Base-by-base conservation (phyloP, 73 alveolate species). In the Stentor roeselii region DNA sequence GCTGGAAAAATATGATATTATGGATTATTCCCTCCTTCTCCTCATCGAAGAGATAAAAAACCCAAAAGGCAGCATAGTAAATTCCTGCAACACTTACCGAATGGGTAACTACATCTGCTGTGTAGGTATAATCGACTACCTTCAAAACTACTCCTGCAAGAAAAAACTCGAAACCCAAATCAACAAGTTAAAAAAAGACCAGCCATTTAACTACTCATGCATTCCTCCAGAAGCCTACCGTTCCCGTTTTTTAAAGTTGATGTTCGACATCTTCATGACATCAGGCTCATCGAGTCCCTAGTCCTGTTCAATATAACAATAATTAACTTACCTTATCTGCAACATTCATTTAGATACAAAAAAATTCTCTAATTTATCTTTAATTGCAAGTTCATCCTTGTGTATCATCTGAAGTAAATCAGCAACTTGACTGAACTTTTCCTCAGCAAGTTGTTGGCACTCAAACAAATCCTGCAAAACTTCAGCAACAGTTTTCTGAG, bases 11-110 rank as follows among this genome's bases (percentile, higher is more conserved):
- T 32, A 21, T 21, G 37, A 67, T 30, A 67, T 67, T 30, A 67
- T 67, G 80, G 80, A 67, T 32, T 67, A 67, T 32, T 67, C 80
- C 37, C 14, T 67, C 42, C 42, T 67, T 1, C 80, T 67, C 14
- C 41, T 50, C 21, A 6, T 50, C 21, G 67, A 50, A 50, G 67
- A 50, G 21, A 21, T 21, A 50, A 50, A 50, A 11, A 50, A 50
- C 21, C 21, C 30, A 6, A 6, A 21, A 11, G 21, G 21, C 21
- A 50, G 67, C 21, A 6, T 50, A 11, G 6, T 50, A 50, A 6
- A 50, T 50, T 50, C 67, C 30, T 11, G 21, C 6, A 50, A 50
- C 67, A 11, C 30, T 50, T 50, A 11, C 67, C 67, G 67, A 50
- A 11, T 21, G 6, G 67, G 67, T 6, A 21, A 50, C 6, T 21